phyloP scores from a whole-genome alignment of 2,329 filamentous ascomycete species.

The Fusarium sp. region DNA sequence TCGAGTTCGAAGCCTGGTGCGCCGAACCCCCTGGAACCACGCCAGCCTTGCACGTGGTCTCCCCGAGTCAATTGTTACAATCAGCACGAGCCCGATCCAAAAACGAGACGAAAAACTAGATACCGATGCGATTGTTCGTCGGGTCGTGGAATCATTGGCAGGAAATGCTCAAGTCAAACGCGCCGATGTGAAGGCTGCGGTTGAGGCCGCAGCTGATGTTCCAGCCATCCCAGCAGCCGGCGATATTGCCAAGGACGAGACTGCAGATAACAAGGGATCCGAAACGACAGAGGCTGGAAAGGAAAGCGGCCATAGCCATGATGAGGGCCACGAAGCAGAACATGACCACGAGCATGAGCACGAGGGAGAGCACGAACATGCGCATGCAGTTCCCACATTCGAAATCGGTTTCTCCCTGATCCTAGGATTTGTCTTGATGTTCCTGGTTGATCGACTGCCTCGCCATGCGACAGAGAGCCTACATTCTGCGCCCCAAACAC shows the following conservation, averaged over 20 bases:
- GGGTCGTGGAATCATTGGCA: conserved; percentile 18
- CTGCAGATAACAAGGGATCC: conserved; percentile 18
- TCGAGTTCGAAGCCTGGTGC: conserved; percentile 51
- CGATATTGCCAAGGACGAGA: conserved; percentile 19
- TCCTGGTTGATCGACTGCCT: conserved; percentile 89
- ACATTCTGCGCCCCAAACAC: conserved; percentile 74
- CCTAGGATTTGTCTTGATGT: conserved; percentile 95
- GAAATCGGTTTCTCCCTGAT: conserved; percentile 91
- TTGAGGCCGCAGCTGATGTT: conserved; percentile 30
- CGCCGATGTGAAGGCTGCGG: conserved; percentile 29
- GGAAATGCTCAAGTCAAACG: conserved; percentile 24
- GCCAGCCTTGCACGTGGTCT: conserved; percentile 46
- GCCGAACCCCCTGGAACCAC: conserved; percentile 51
- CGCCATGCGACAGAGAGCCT: conserved; percentile 76
- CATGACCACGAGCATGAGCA: conserved; percentile 50
- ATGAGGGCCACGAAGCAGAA: conserved; percentile 46
- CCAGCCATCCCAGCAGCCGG: conserved; percentile 28
- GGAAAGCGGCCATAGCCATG: conserved; percentile 52
- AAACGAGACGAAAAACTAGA: conserved; percentile 20
- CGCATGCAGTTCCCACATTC: conserved; percentile 67
- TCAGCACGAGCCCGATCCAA: conserved; percentile 27
- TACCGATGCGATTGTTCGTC: conserved; percentile 33
- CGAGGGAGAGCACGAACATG: conserved; percentile 54
- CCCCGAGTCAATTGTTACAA: conserved; percentile 39
- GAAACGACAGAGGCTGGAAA: conserved; percentile 25